Evolutionary conservation across 202 grass and related monocot species (phyloP).

Genomic region (Setaria viridis): DNA sequence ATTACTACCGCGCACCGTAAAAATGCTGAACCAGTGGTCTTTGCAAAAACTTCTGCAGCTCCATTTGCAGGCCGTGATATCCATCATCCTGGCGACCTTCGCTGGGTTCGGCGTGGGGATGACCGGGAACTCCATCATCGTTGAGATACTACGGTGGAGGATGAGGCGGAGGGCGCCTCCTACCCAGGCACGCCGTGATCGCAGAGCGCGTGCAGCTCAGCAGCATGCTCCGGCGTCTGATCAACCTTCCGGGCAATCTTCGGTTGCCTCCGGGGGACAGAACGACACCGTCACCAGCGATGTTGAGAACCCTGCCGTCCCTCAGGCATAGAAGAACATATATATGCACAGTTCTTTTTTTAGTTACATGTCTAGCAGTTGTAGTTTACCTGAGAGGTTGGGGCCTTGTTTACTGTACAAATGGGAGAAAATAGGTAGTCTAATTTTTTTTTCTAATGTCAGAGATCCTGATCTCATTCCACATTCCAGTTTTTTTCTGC

Average conservation of each 20-base stretch:
- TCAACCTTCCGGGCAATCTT: conserved; percentile 31
- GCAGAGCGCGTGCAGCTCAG: background rate
- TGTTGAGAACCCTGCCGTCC: conserved; percentile 40
- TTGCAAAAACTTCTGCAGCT: conserved; percentile 55
- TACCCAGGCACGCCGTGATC: background rate
- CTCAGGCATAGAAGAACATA: conserved; percentile 21
- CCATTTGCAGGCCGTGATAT: conserved; percentile 82
- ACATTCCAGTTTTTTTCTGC: background rate
- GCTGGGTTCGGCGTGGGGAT: conserved; percentile 90
- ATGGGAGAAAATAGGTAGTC: background rate
- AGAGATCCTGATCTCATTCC: background rate
- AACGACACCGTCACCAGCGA: background rate
- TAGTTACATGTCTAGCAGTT: background rate
- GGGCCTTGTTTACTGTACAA: background rate
- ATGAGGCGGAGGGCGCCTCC: conserved; percentile 4
- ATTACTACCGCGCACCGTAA: too few species aligned
- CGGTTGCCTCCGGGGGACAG: background rate
- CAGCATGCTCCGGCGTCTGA: background rate
- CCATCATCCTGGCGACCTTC: conserved; percentile 93
- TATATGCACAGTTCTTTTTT: background rate
- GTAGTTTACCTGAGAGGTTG: background rate
- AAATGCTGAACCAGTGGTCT: background rate
- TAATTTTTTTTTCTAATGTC: background rate
- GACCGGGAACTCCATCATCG: conserved; percentile 74
- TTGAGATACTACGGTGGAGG: conserved; percentile 69